Base-by-base conservation (phyloP, 2,329 filamentous ascomycete species). In the Dothistroma septosporum region DNA sequence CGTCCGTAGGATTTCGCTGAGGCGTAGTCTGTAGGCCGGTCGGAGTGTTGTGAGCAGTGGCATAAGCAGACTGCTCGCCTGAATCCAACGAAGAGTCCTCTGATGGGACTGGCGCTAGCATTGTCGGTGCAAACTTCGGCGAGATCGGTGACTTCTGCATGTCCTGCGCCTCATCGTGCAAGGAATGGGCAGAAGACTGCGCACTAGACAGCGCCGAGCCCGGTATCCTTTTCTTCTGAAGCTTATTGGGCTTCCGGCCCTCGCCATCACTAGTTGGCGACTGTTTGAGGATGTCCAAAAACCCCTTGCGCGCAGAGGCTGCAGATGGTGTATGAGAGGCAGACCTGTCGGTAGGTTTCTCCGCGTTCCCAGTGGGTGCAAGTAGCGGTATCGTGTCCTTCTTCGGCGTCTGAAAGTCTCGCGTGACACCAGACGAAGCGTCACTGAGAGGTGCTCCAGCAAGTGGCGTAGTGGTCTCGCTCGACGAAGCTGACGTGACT, bases 211-310 rank as follows among this genome's bases (percentile, higher is more conserved):
- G 92, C 22, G 89, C 77, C 70, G 90, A 91, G 47, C 86, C 87
- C 0, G 90, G 87, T 58, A 89, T 79, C n/a, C 87, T 83, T 76
- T 91, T 96, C 80, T 97, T 97, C 75, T 88, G 89, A 55, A 99
- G 79, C 76, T 97, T 96, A 71, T 96, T 97, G 0, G 92, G 91
- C 72, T 88, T 88, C 50, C 90, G 85, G 7, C 71, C 72, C 12
- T 79, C 75, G 9, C 71, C 72, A n/a, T 79, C 75, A 28, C 78
- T 81, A 14, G 82, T 82, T 0, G 88, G 85, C 2, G 89, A 87
- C 65, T 87, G 83, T 69, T 89, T 83, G 70, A 95, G 89, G 41
- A 95, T 78, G 69, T 79, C 85, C 55, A 88, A 82, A 58, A 95
- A 72, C 46, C 58, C 58, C 47, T 60, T 60, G 12, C 72, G 69